These are phyloP conservation scores for Eucalyptus virginea DNA, from an alignment of 345 rosid species.

Conservation along the genomic window DNA sequence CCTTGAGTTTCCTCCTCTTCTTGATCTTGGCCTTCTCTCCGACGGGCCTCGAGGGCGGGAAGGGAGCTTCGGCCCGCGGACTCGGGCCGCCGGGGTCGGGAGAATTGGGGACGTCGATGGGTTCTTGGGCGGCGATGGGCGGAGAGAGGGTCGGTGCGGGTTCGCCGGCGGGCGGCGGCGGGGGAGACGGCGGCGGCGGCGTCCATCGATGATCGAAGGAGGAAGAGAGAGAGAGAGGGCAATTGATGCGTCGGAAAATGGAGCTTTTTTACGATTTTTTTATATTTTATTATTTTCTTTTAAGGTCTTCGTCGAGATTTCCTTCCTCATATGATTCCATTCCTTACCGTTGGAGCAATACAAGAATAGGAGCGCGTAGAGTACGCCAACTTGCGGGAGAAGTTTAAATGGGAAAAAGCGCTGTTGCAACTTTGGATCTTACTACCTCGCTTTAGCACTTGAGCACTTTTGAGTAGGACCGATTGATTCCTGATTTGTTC, in stretches of 20 bases:
- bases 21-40: background rate
- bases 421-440: too few relatives aligned
- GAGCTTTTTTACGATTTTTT: background rate
- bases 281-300: background rate
- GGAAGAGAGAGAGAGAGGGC: background rate
- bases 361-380: too few relatives aligned
- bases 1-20: background rate
- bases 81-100: background rate
- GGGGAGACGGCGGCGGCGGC: background rate
- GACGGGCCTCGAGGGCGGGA: background rate
- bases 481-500: accelerated
- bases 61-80: background rate
- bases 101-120: background rate
- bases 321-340: background rate
- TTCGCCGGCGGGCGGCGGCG: background rate
- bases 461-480: too few relatives aligned
- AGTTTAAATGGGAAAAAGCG: too few relatives aligned
- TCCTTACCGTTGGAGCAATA: background rate
- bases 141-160: background rate
- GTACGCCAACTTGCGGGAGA: too few relatives aligned
- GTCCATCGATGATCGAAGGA: background rate
- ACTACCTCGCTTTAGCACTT: too few relatives aligned
- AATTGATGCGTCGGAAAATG: background rate
- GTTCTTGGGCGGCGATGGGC: background rate
- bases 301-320: background rate